A percentile compares a stretch with the other conserved stretches of the same genome.
These are phyloP conservation scores for Puya raimondii DNA, from an alignment of 176 grass and related monocot genomes.

Conservation along the genomic window DNA sequence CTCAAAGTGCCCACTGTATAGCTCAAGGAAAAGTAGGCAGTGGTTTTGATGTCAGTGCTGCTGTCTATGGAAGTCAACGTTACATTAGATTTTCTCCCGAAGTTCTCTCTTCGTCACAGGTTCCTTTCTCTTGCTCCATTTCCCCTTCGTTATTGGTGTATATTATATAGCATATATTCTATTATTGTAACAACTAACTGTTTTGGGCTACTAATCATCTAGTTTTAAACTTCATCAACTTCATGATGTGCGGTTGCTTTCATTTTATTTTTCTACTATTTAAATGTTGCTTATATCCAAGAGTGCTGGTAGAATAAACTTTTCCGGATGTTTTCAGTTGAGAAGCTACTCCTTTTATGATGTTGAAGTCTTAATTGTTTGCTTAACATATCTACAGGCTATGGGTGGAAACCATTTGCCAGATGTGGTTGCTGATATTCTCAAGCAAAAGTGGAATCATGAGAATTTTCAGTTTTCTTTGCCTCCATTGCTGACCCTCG, in stretches of 20 bases:
- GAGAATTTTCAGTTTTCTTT: constrained; percentile 66
- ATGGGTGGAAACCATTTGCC: constrained; percentile 30
- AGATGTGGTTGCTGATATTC: constrained; percentile 56
- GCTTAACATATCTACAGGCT: constrained; percentile 37
- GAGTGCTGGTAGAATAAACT: background rate
- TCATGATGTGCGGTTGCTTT: background rate
- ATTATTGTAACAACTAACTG: too few species aligned
- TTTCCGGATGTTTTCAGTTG: background rate
- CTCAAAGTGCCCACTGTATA: constrained; percentile 94
- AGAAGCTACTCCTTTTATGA: background rate
- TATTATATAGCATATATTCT: background rate
- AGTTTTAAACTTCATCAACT: constrained; percentile 1
- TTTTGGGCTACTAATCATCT: too few species aligned
- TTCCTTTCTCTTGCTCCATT: constrained; percentile 17
- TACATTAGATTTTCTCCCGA: constrained; percentile 80
- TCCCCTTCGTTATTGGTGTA: background rate
- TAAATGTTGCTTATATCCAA: background rate
- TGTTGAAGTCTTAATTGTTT: background rate
- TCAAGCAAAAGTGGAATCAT: constrained; percentile 75
- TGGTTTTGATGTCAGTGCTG: constrained; percentile 92
- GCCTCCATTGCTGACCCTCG: constrained; percentile 80
- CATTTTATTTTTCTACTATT: background rate
- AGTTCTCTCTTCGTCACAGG: constrained; percentile 63
- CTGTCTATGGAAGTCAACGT: constrained; percentile 81
- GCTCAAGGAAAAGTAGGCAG: constrained; percentile 95